Base-by-base conservation (phyloP, 2,329 filamentous ascomycete species). In the Penicillium sumatraense region DNA sequence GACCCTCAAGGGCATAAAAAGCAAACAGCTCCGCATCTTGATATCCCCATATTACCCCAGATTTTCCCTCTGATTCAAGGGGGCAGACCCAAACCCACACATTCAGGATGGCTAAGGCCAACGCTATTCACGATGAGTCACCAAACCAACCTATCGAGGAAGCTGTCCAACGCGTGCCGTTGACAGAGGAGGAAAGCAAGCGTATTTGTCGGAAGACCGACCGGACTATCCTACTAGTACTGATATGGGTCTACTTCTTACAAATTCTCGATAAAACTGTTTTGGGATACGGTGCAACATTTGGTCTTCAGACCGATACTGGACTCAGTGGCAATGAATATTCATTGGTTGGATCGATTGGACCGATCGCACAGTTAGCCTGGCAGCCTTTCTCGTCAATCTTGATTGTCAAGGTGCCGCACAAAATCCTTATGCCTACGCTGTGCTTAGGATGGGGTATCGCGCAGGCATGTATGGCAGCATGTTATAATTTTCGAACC, bases 171-270 rank as follows among this genome's bases (percentile, higher is more conserved):
- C 67, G 66, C 2, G 57, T 71, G 7, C 58, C 64, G 5, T 44
- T 74, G 41, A 73, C 70, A 0, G 71, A 73, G 21, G 66, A 68
- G 27, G 72, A 73, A 35, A 83, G 81, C 69, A 80, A 77, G 59
- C 79, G 81, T 9, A 87, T 88, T 57, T 78, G 81, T 23, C 79
- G 78, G 38, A 87, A 87, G 70, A 88, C 85, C 1, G 86, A 89
- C 65, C 78, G 76, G 46, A 77, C 78, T 24, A 85, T 89, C 51
- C 76, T 89, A 1, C 31, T 71, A 13, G 70, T 79, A 18, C 64
- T 79, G 8, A 64, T 74, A n/a, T 79, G 77, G 77, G 74, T 78
- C 8, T 79, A 79, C 54, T 78, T 79, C 57, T 62, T 79, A 10
- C 77, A 79, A 54, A 79, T 85, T 31, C 76, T 86, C n/a, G 83